Evolutionary conservation across 163 green algal genomes (phyloP).

Genomic region (Chlamydomonas reinhardtii): DNA sequence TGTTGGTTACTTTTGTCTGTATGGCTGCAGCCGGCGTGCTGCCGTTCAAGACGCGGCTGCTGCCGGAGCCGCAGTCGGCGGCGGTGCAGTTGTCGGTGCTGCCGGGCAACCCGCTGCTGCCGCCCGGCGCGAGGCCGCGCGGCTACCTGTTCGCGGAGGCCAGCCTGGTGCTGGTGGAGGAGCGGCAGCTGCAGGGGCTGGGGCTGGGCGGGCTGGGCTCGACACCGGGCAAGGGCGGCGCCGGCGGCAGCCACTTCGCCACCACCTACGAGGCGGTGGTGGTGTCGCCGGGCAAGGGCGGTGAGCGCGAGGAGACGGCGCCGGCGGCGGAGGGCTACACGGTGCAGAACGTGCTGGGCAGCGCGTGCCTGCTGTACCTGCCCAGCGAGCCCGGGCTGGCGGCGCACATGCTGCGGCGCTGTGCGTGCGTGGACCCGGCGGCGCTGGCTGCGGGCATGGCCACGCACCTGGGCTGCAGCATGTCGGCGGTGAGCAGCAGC

Average conservation of each 20-base stretch:
- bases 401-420: conserved; percentile 3
- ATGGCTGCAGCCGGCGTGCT: conserved; percentile 24
- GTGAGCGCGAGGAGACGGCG: not conserved
- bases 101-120: conserved; percentile 43
- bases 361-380: conserved; percentile 52
- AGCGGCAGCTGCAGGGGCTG: conserved; percentile 41
- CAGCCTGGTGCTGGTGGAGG: conserved; percentile 34
- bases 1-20: too few species aligned
- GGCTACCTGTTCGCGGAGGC: conserved; percentile 30
- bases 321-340: conserved; percentile 32
- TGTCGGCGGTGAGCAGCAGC: not conserved
- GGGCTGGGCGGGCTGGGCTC: not conserved
- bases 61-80: conserved; percentile 10
- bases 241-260: not conserved
- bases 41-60: conserved; percentile 39
- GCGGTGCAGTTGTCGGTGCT: conserved; percentile 10
- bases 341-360: conserved; percentile 37
- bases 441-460: conserved; percentile 34
- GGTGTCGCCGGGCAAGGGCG: not conserved
- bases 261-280: conserved; percentile 31
- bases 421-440: conserved; percentile 10
- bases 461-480: conserved; percentile 14
- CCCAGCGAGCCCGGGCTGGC: conserved; percentile 21
- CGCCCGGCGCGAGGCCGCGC: conserved; percentile 1
- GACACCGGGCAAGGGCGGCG: not conserved